phyloP scores from a whole-genome alignment of 805 yeast species.

The Maudiozyma barnettii region DNA sequence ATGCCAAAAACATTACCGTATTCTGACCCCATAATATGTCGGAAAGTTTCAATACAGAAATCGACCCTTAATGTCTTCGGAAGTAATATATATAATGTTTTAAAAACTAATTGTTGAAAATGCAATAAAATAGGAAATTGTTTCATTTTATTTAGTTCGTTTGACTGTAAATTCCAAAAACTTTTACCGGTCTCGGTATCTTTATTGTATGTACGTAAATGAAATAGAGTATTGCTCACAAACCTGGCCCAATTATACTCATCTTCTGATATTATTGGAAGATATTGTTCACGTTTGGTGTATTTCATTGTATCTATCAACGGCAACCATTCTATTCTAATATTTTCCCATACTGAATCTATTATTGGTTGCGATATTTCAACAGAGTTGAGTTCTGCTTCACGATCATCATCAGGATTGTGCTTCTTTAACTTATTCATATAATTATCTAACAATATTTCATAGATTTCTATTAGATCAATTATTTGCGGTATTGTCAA shows the following conservation, averaged over 20 bases:
- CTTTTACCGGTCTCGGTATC: conserved; percentile 11
- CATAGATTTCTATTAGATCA: conserved; percentile 30
- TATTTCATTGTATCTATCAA: conserved; percentile 27
- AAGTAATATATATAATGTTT: conserved; percentile 36
- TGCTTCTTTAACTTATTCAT: conserved; percentile 9
- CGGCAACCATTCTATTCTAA: conserved; percentile 33
- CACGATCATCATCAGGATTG: background rate
- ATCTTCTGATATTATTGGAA: conserved; percentile 42
- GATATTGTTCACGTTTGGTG: conserved; percentile 25
- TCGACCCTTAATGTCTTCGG: conserved; percentile 29
- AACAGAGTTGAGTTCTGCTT: background rate
- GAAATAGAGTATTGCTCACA: conserved; percentile 33
- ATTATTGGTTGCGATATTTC: conserved; percentile 7
- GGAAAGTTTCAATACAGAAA: conserved; percentile 33
- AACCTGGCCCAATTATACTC: conserved; percentile 46
- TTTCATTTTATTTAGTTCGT: conserved; percentile 38
- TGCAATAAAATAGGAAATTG: conserved; percentile 34
- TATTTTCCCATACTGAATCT: conserved; percentile 11
- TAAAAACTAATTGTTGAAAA: conserved; percentile 40
- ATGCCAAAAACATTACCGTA: conserved; percentile 64
- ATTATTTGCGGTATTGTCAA: conserved; percentile 28
- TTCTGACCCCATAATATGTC: conserved; percentile 47
- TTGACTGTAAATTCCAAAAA: conserved; percentile 41
- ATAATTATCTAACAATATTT: conserved; percentile 19
- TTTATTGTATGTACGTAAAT: conserved; percentile 14